Base-by-base conservation (phyloP, 2,329 filamentous ascomycete species). In the Atkinsonella hypoxylon region DNA sequence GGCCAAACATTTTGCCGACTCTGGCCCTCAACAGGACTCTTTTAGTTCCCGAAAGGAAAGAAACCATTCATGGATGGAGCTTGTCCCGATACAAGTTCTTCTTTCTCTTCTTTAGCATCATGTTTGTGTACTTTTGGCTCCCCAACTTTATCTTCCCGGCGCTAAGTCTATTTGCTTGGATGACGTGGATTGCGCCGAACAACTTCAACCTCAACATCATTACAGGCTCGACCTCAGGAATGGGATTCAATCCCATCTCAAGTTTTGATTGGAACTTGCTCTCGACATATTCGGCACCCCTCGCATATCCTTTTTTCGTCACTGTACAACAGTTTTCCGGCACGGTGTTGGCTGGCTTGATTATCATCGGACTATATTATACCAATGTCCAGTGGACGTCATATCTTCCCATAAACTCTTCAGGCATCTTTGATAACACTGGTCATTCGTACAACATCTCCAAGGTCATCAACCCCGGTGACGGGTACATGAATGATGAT, bases 251-350 rank as follows among this genome's bases (percentile, higher is more conserved):
- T 54, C 75, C 71, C 0, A 56, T 75, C 4, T 70, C 74, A 0
- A 76, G 69, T 0, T 75, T 75, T 36, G 75, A 78, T 59, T 75
- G 71, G 67, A 77, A 76, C 46, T 58, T 67, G 1, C 53, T 59
- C 6, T 53, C 53, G 2, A 36, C 49, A 10, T 62, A 61, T 0
- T 36, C 49, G 2, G 34, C 51, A 22, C 63, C 67, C 0, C 62
- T 71, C 36, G 53, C 54, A 0, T 57, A 60, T 49, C 71, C 71
- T 0, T 73, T 73, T 47, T 72, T 72, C 51, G 63, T 63, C 7
- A 56, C 69, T 50, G 9, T 67, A 49, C 60, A 73, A 59, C 53
- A 61, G 51, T 62, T 66, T 49, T 51, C 70, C 48, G 61, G 64
- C 48, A 54, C 63, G 0, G 39, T 69, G 0, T 20, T 72, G 0